A percentile compares a stretch with the other conserved stretches of the same genome.
phyloP scores from a whole-genome alignment of 192 early-diverging fungal genomes.

The Helicostylum pulchrum region DNA sequence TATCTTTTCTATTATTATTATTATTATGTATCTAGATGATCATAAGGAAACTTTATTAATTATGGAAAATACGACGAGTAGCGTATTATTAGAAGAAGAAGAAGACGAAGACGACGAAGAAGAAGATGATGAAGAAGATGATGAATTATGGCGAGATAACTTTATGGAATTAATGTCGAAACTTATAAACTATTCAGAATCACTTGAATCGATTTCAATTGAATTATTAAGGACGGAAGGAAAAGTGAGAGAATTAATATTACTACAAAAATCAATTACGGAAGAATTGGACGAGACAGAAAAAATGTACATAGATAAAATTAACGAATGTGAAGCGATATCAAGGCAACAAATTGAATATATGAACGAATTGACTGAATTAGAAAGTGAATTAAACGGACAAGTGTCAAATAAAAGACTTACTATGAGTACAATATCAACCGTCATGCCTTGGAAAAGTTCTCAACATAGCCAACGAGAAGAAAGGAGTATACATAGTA shows the following conservation, averaged over 20 bases:
- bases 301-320: slow-evolving; percentile 15
- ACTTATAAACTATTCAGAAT: slow-evolving; percentile 25
- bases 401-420: neutral
- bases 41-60: neutral
- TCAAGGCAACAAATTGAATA: slow-evolving; percentile 14
- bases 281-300: slow-evolving; percentile 24
- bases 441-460: neutral
- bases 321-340: slow-evolving; percentile 19
- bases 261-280: slow-evolving; percentile 10
- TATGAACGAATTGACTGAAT: slow-evolving; percentile 18
- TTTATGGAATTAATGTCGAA: slow-evolving; percentile 22
- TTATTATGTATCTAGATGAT: neutral
- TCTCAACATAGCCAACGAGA: neutral
- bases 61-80: neutral
- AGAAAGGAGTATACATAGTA: neutral
- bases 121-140: neutral
- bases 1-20: neutral
- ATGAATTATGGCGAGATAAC: slow-evolving; percentile 23
- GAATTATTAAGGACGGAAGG: slow-evolving; percentile 23
- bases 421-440: neutral
- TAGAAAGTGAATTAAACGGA: slow-evolving; percentile 15
- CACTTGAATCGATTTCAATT: slow-evolving; percentile 30
- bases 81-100: neutral
- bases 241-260: slow-evolving; percentile 17
- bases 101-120: neutral